These are phyloP conservation scores for Williopsis jadinii DNA, from an alignment of 1,139 yeast genomes.

Conservation along the genomic window DNA sequence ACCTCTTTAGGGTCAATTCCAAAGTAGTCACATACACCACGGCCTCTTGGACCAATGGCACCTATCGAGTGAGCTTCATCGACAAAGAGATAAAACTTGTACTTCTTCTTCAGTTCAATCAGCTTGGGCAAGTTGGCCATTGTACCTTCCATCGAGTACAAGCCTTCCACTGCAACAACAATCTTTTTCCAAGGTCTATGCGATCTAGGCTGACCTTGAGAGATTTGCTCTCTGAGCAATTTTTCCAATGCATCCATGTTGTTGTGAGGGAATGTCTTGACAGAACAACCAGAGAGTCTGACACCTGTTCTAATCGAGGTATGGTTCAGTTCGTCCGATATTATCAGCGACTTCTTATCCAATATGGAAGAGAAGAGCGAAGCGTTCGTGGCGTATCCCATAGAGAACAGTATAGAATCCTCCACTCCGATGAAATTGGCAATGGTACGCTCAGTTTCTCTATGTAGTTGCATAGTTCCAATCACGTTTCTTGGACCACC, in stretches of 20 bases:
- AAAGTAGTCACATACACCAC: slow-evolving; percentile 93
- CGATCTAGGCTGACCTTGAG: slow-evolving; percentile 94
- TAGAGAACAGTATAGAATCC: slow-evolving; percentile 77
- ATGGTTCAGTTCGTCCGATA: slow-evolving; percentile 92
- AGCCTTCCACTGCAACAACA: slow-evolving; percentile 88
- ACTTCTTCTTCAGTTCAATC: slow-evolving; percentile 70
- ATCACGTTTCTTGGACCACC: slow-evolving; percentile 70
- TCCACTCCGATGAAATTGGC: slow-evolving; percentile 91
- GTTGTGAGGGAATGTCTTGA: slow-evolving; percentile 88
- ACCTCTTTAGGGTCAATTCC: slow-evolving; percentile 67
- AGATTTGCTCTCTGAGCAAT: slow-evolving; percentile 76
- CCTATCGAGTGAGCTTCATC: slow-evolving; percentile 99
- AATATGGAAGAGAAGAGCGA: slow-evolving; percentile 77
- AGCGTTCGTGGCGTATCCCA: slow-evolving; percentile 98
- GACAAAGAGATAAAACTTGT: slow-evolving; percentile 83
- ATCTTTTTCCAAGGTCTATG: slow-evolving; percentile 98
- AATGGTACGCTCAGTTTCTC: slow-evolving; percentile 64
- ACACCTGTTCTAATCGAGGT: slow-evolving; percentile 95
- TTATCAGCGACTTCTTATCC: slow-evolving; percentile 82
- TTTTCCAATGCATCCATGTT: slow-evolving; percentile 79
- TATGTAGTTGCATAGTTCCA: slow-evolving; percentile 76
- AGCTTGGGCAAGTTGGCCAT: slow-evolving; percentile 78
- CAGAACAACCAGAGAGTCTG: slow-evolving; percentile 87
- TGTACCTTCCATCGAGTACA: slow-evolving; percentile 98
- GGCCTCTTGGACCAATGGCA: slow-evolving; percentile 89